phyloP scores from a whole-genome alignment of 164 flowering plant genomes.

The Euptelea pleiosperma region DNA sequence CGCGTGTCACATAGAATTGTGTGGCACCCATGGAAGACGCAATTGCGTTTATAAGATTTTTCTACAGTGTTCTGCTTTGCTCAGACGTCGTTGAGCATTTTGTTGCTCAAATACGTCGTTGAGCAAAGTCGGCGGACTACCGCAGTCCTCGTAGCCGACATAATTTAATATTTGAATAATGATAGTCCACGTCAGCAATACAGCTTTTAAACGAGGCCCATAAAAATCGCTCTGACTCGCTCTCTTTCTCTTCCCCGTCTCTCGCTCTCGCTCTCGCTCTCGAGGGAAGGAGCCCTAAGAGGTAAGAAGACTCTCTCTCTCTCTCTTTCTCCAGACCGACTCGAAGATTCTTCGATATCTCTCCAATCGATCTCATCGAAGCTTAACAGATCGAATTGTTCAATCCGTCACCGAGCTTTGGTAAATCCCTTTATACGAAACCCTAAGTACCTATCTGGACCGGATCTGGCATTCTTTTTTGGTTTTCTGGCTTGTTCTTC shows the following conservation, averaged over 20 bases:
- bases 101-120: too few relatives aligned
- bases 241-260: neutral
- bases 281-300: neutral
- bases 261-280: neutral
- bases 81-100: too few relatives aligned
- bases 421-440: slow-evolving; percentile 10
- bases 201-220: neutral
- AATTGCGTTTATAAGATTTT: too few relatives aligned
- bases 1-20: too few relatives aligned
- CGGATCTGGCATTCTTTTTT: neutral
- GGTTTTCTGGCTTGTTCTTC: neutral
- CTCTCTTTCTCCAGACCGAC: neutral
- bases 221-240: neutral
- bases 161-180: too few relatives aligned
- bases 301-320: neutral
- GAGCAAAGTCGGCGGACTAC: too few relatives aligned
- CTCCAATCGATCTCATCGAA: neutral
- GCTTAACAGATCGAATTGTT: neutral
- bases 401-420: neutral
- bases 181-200: neutral
- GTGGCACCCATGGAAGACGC: too few relatives aligned
- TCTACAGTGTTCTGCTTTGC: too few relatives aligned
- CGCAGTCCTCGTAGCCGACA: neutral
- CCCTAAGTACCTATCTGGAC: neutral
- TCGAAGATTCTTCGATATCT: neutral